Evolutionary conservation across 2,329 filamentous ascomycete species (phyloP), one percentile per base, ranked within the genome.

Genomic region (Colletotrichum spaethianum): DNA sequence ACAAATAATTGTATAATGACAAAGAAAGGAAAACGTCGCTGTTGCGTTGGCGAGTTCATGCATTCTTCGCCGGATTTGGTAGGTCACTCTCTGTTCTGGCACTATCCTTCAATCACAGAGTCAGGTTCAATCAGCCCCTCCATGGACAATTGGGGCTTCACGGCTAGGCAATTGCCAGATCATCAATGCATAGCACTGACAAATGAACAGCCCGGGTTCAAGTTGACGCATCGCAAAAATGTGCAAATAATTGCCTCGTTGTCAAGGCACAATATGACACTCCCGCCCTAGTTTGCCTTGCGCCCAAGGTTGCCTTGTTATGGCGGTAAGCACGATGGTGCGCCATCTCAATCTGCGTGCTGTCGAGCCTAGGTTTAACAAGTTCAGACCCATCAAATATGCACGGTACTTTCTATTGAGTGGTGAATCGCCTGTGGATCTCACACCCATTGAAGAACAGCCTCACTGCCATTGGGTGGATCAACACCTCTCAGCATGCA

Each of bases 351-450:
- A 9, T 16, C 12, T 14, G 2, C n/a, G 11, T 26, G 33, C 16
- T 38, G 36, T 38, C 23, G 44, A 53, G 33, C 31, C 33, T 3
- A 14, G 14, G 16, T 28, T 52, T 3, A 23, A 2, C 20, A 50
- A 23, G 9, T 31, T 31, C 46, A 12, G 40, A 20, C 38, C 65
- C 36, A 26, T 55, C 18, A 1, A n/a, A 53, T 38, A 55, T 68
- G 65, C 50, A 68, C 16, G 31, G 65, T 68, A 56, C 57, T 68
- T 68, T 56, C 2, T 48, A 16, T 26, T 63, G 65, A 68, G 14
- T 63, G 65, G 57, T 23, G 36, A 9, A 18, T n/a, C 9, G 23
- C 3, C 4, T 8, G n/a, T 28, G 18, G n/a, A 8, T 8, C 28
- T 48, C 16, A 50, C 18, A 4, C 14, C 44, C 65, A 46, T 48